Evolutionary conservation across 169 alveolate species (phyloP), one percentile per base, ranked within the genome.

Genomic region (Plasmodium knowlesi): DNA sequence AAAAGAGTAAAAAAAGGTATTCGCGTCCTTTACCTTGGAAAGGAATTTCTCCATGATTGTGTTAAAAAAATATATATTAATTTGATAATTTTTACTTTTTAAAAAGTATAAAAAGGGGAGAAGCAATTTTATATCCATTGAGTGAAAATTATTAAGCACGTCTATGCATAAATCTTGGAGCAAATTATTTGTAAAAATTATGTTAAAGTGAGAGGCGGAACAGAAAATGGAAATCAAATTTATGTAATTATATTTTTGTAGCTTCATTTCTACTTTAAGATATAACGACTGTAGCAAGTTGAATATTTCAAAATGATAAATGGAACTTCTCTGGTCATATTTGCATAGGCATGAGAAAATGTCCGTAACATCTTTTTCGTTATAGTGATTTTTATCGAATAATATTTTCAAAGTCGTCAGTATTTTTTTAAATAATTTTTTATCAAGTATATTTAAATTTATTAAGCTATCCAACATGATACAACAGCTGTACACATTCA

Each of bases 121-220:
- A 54, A 86, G 67, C 9, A n/a, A 14, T 54, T 86, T 78, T 43
- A 54, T 43, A 34, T 54, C 74, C 22, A 86, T 46, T 2, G 70
- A 9, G 8, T 86, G 22, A 78, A 54, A 86, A 41, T 78, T 86
- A 32, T 86, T 86, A 9, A 86, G 93, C 67, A 78, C 71, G 81
- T 86, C 88, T 86, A 86, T 86, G 10, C 88, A 86, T 30, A 86
- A 46, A 86, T 86, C 86, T 78, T 86, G 93, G 12, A 86, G 43
- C 80, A 76, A 41, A 0, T 10, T 76, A 30, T 86, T 76, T 61
- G 61, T 19, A 86, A 86, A 71, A 9, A 22, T 28, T 1, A 86
- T 74, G 71, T 86, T 86, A 86, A 86, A 76, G 80, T 86, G 39
- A 32, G 93, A 76, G 43, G 88, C 54, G n/a, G 72, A 86, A 28